A percentile compares a stretch with the other conserved stretches of the same genome.
Conservation (phyloP, 169 alveolate species). For the Sarcocystis neurona region DNA sequence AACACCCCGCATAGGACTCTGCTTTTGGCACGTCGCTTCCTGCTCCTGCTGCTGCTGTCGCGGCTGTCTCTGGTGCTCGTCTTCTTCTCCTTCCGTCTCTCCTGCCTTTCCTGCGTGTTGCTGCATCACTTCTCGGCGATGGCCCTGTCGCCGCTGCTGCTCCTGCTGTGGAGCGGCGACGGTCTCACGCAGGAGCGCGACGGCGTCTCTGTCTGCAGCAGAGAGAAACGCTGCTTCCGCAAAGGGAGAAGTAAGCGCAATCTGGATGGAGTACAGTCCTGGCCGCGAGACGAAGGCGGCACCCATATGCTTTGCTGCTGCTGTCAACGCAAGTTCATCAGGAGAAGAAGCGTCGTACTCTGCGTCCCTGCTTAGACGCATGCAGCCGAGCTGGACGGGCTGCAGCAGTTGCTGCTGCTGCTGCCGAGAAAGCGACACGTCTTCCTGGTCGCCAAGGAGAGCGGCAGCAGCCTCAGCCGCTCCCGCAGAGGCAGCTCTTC, state of each 20-base stretch:
- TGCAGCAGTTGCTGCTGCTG: not conserved
- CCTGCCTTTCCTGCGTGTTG: too few species aligned
- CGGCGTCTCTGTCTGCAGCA: constrained; percentile 7
- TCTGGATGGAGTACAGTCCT: constrained; percentile 71
- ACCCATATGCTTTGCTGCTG: constrained; percentile 80
- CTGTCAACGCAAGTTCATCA: constrained; percentile 84
- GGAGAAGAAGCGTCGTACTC: constrained; percentile 85
- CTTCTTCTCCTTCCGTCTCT: too few species aligned
- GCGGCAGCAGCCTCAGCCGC: not conserved
- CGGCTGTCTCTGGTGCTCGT: too few species aligned
- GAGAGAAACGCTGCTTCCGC: constrained; percentile 60
- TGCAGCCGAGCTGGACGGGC: constrained; percentile 20
- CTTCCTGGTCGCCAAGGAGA: not conserved
- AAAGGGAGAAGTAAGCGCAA: constrained; percentile 69
- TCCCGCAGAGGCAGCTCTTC: not conserved
- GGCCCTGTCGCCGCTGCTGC: not conserved
- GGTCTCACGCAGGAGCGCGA: not conserved
- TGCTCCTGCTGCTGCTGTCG: too few species aligned
- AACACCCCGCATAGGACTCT: too few species aligned
- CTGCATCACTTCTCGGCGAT: not conserved
- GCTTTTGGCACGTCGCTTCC: too few species aligned
- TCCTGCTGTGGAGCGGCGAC: constrained; percentile 16
- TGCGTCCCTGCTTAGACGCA: constrained; percentile 2
- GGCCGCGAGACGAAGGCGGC: constrained; percentile 75
- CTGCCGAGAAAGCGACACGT: not conserved